phyloP scores from a whole-genome alignment of 2,329 filamentous ascomycete genomes.

The Apiospora pterosperma region DNA sequence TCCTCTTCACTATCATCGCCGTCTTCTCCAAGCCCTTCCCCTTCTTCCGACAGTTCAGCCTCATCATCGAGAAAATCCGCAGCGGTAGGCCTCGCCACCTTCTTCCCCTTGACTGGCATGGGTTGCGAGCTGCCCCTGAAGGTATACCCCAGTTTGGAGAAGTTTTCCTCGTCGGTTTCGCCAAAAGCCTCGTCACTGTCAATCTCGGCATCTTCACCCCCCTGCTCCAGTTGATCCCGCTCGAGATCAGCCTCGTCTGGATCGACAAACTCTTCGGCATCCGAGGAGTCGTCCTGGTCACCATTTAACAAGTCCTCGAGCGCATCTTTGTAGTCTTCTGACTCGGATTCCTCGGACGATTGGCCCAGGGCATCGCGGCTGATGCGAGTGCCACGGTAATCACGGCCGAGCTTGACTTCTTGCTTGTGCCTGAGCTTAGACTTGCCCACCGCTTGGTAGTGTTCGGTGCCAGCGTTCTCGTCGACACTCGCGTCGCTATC shows the following conservation, averaged over 20 bases:
- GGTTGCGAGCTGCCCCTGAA: constrained; percentile 58
- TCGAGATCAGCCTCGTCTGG: constrained; percentile 53
- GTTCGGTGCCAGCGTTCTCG: constrained; percentile 65
- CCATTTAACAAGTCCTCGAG: constrained; percentile 46
- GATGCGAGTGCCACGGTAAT: constrained; percentile 76
- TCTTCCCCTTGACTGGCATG: constrained; percentile 27
- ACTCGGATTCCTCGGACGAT: constrained; percentile 37
- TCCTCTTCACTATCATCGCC: constrained; percentile 31
- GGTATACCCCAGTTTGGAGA: constrained; percentile 62
- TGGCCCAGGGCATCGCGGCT: constrained; percentile 59
- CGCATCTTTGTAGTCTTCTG: constrained; percentile 38
- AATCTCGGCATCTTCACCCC: constrained; percentile 57
- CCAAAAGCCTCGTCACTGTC: constrained; percentile 70
- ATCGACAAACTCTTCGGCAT: constrained; percentile 51
- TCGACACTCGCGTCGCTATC: constrained; percentile 48
- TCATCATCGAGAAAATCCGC: constrained; percentile 50
- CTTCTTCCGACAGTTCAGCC: constrained; percentile 16
- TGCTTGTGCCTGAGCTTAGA: constrained; percentile 78
- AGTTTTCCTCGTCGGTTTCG: constrained; percentile 78
- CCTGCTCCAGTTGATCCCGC: constrained; percentile 38
- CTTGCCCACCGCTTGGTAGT: constrained; percentile 49
- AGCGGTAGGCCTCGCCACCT: constrained; percentile 43
- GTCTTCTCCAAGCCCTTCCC: constrained; percentile 38
- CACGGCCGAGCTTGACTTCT: constrained; percentile 65
- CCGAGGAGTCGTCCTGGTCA: constrained; percentile 25